These are phyloP conservation scores for Entomortierella chlamydospora DNA, from an alignment of 192 early-diverging fungal genomes.

Conservation along the genomic window DNA sequence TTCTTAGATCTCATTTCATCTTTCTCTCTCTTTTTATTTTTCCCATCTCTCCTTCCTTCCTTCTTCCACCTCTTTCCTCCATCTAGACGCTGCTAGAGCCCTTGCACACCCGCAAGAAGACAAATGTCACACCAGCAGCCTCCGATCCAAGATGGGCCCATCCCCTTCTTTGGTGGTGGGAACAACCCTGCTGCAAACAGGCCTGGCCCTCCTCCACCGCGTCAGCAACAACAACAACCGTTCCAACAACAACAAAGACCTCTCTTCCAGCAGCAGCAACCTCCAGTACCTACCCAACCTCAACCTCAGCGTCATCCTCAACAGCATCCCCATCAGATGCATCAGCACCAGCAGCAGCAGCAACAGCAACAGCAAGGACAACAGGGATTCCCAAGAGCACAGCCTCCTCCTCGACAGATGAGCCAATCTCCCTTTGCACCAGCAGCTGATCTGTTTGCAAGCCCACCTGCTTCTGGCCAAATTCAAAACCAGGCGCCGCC, in stretches of 20 bases:
- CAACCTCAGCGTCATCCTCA: slow-evolving; percentile 51
- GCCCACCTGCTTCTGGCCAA: slow-evolving; percentile 3
- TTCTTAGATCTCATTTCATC: background rate
- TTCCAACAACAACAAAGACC: slow-evolving; percentile 7
- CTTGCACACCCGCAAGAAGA: background rate
- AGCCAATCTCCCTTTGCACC: slow-evolving; percentile 31
- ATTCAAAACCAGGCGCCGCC: background rate
- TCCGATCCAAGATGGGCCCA: slow-evolving; percentile 38
- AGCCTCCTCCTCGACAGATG: slow-evolving; percentile 34
- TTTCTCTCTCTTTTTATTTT: background rate
- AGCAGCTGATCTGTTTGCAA: slow-evolving; percentile 48
- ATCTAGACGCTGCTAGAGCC: background rate
- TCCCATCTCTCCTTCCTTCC: background rate
- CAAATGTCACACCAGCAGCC: slow-evolving; percentile 27
- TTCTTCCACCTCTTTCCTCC: background rate
- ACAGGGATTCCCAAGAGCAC: background rate
- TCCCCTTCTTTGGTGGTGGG: slow-evolving; percentile 47
- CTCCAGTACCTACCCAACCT: slow-evolving; percentile 20
- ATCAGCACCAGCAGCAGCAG: slow-evolving; percentile 7
- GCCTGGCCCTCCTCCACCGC: slow-evolving; percentile 8
- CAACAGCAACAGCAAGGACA: slow-evolving; percentile 11
- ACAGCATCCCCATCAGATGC: slow-evolving; percentile 39
- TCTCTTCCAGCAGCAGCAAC: slow-evolving; percentile 7
- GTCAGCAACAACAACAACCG: slow-evolving; percentile 22
- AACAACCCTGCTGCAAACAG: slow-evolving; percentile 16